Evolutionary conservation across 345 rosid species (phyloP).

Genomic region (Nephelium lappaceum): DNA sequence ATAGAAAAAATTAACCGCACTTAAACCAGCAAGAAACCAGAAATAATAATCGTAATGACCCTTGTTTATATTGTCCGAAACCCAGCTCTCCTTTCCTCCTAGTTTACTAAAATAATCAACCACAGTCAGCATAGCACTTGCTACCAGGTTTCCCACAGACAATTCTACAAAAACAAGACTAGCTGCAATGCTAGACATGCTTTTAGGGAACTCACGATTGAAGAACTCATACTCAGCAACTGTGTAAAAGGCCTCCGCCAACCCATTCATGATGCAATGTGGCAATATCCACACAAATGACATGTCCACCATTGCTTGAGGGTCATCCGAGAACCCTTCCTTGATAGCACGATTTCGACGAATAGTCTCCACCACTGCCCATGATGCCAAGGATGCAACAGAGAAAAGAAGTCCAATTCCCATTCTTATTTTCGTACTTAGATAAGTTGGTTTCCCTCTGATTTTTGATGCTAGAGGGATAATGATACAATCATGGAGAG

Average conservation of each 20-base stretch:
- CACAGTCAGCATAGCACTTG: constrained; percentile 32
- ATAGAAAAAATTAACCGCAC: constrained; percentile 40
- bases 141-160: constrained; percentile 41
- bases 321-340: constrained; percentile 29
- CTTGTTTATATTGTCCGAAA: constrained; percentile 41
- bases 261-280: constrained; percentile 33
- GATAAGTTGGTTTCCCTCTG: constrained; percentile 33
- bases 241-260: constrained; percentile 46
- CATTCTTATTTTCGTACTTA: constrained; percentile 47
- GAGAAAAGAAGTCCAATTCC: constrained; percentile 43
- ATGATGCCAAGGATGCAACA: constrained; percentile 31
- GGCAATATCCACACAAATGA: constrained; percentile 57
- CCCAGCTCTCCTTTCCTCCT: constrained; percentile 37
- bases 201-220: constrained; percentile 51
- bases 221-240: constrained; percentile 54
- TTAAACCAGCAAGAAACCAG: constrained; percentile 43
- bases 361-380: constrained; percentile 44
- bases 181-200: constrained; percentile 50
- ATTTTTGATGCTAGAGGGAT: constrained; percentile 43
- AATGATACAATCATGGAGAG: constrained; percentile 43
- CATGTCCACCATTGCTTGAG: constrained; percentile 28
- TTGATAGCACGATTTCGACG: constrained; percentile 33
- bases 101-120: no score
- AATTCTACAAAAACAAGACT: constrained; percentile 20
- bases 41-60: constrained; percentile 61